Evolutionary conservation across 2,329 filamentous ascomycete genomes (phyloP), one percentile per base, ranked within the genome.

Genomic region (Neonectria hederae): DNA sequence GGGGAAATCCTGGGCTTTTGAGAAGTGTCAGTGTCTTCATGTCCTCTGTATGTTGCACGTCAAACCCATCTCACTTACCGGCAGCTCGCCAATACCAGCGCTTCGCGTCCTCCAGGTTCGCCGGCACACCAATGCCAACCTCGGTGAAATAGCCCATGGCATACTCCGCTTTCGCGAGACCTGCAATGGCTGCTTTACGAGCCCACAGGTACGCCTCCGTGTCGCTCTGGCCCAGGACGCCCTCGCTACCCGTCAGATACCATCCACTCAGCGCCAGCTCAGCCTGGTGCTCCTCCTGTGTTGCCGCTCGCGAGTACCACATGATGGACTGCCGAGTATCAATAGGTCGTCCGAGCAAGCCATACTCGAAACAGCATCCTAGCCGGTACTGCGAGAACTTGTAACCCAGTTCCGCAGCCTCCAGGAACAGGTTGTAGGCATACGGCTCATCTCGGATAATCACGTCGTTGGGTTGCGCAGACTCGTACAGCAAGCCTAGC

Each of bases 201-300:
- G 96, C 95, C 96, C 96, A 99, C 2, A 99, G 86, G 77, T 97
- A 99, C 1, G 96, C 96, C 78, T 99, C 96, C 0, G 93, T 97
- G 73, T 99, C 96, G 76, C 90, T 97, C 78, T 97, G 95, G 73
- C 92, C 89, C 57, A 99, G 81, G 9, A 98, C 92, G 1, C 92
- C 92, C 59, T 97, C 92, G 38, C 89, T 90, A 1, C 96, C 96
- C 0, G 96, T 99, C 48, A 99, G 82, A 77, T 99, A 99, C 94
- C 94, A 96, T n/a, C 92, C 92, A 72, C 89, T 92, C 21, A 96
- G 84, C 0, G 92, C 89, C 63, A 96, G 84, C 79, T 98, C 96
- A 60, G 91, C 91, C 78, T 97, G 94, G 76, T 98, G 96, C 81
- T 99, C 96, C 65, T 93, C 94, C 78, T 98, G 95, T 32, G 92